phyloP scores from a whole-genome alignment of 2,329 filamentous ascomycete species.

The Aspergillus brunneoviolaceus region DNA sequence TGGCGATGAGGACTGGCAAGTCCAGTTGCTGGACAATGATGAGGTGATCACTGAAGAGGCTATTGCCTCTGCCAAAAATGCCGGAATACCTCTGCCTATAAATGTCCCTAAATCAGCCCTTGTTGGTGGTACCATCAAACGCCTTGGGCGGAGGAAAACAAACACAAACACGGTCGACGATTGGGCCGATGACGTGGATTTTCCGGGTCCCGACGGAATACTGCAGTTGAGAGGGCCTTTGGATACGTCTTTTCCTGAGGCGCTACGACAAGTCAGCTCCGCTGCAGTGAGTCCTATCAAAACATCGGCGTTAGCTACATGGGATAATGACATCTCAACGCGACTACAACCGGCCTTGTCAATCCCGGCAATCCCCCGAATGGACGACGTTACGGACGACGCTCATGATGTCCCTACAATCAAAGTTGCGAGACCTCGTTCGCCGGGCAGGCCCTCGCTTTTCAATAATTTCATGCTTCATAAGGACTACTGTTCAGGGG shows the following conservation, averaged over 20 bases:
- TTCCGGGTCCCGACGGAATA: conserved; percentile 57
- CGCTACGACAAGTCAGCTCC: conserved; percentile 64
- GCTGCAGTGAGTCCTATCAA: conserved; percentile 41
- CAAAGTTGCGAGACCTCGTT: conserved; percentile 62
- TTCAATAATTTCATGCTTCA: conserved; percentile 54
- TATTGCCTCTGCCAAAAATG: conserved; percentile 80
- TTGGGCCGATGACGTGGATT: conserved; percentile 75
- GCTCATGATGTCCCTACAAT: conserved; percentile 67
- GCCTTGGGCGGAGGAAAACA: conserved; percentile 73
- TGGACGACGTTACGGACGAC: conserved; percentile 61
- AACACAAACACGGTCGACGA: conserved; percentile 74
- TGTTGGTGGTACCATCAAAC: conserved; percentile 88
- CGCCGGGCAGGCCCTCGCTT: conserved; percentile 53
- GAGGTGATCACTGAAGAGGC: conserved; percentile 80
- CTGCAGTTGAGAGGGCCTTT: conserved; percentile 67
- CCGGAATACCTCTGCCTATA: conserved; percentile 85
- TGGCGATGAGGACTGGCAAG: conserved; percentile 84
- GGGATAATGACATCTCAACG: conserved; percentile 44
- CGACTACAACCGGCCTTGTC: conserved; percentile 55
- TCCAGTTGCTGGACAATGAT: conserved; percentile 81
- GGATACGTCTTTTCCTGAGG: conserved; percentile 64
- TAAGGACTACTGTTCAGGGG: conserved; percentile 47
- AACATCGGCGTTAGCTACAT: conserved; percentile 26
- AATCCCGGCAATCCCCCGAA: conserved; percentile 63
- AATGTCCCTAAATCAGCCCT: conserved; percentile 87